A percentile compares a stretch with the other conserved stretches of the same genome.
Evolutionary conservation across 2,329 filamentous ascomycete genomes (phyloP).

Genomic region (Lasiodiplodia sp.): DNA sequence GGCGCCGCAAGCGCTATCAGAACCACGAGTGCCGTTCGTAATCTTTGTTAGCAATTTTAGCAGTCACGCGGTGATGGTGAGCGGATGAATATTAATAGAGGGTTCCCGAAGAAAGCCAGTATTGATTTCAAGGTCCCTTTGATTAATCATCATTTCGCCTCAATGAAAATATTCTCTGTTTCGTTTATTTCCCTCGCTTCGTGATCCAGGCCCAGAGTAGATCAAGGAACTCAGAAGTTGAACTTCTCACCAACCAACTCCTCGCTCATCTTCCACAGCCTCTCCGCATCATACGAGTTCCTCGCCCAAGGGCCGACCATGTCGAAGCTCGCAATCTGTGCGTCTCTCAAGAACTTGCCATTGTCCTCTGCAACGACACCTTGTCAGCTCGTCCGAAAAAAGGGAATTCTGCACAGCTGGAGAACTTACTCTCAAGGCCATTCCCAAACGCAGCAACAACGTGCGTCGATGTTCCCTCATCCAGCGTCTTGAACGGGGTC

Average conservation of each 20-base stretch:
- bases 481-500: slow-evolving; percentile 35
- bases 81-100: no score
- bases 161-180: neutral
- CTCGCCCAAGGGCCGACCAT: slow-evolving; percentile 35
- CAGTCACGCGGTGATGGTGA: no score
- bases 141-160: neutral
- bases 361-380: slow-evolving; percentile 32
- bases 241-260: slow-evolving; percentile 41
- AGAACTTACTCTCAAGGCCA: slow-evolving; percentile 33
- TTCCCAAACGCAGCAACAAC: slow-evolving; percentile 43
- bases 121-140: neutral
- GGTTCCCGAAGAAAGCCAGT: no score
- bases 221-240: slow-evolving; percentile 1
- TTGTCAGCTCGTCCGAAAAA: neutral
- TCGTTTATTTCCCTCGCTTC: neutral
- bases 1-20: no score
- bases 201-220: neutral
- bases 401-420: fast-evolving
- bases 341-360: slow-evolving; percentile 40
- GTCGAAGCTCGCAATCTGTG: slow-evolving; percentile 34
- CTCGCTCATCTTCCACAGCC: slow-evolving; percentile 45
- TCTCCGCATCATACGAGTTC: slow-evolving; percentile 38
- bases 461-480: slow-evolving; percentile 42
- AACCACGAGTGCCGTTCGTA: no score
- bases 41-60: no score